Base-by-base conservation (phyloP, 352 stramenopile genomes). In the Phytophthora tentaculata region DNA sequence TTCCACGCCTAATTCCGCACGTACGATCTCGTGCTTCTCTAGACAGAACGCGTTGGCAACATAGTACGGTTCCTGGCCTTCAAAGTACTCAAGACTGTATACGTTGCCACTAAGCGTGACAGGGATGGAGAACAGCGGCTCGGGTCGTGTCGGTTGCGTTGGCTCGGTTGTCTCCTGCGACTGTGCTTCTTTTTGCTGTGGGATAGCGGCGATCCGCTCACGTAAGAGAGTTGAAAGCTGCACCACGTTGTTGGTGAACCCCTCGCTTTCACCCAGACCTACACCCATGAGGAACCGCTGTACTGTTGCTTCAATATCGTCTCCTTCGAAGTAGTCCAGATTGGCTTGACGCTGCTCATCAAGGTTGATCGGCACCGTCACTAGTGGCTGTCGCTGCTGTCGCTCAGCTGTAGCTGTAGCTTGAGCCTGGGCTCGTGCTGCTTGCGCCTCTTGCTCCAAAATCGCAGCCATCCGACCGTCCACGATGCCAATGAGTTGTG, bases 311-410 rank as follows among this genome's bases (percentile, higher is more conserved):
- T 92, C 79, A 29, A 91, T 35, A 59, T 77, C 88, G 43, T 95
- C 86, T 28, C 86, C 83, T 67, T 88, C 81, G 67, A 81, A 95
- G 71, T 93, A 93, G 37, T 86, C 66, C 56, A 91, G 71, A 17
- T 67, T 74, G 16, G 69, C 80, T 20, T 76, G 63, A 13, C 74
- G 74, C 48, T 87, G 74, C 22, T 87, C 74, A 8, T 80, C 83
- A 26, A 91, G 50, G 26, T 72, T 80, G 53, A 92, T 83, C 5
- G 77, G 67, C 8, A 94, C 48, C 20, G 72, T 76, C 26, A 89
- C 57, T 37, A 87, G 52, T 12, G 74, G 83, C 37, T 70, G 52
- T n/a, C 78, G 76, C 13, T 61, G 52, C 17, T 63, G 48, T 45
- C 73, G 73, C n/a, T n/a, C n/a, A n/a, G n/a, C n/a, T n/a, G n/a